These are phyloP conservation scores for Aaosphaeria arxii DNA, from an alignment of 2,329 filamentous ascomycete species.

Conservation along the genomic window DNA sequence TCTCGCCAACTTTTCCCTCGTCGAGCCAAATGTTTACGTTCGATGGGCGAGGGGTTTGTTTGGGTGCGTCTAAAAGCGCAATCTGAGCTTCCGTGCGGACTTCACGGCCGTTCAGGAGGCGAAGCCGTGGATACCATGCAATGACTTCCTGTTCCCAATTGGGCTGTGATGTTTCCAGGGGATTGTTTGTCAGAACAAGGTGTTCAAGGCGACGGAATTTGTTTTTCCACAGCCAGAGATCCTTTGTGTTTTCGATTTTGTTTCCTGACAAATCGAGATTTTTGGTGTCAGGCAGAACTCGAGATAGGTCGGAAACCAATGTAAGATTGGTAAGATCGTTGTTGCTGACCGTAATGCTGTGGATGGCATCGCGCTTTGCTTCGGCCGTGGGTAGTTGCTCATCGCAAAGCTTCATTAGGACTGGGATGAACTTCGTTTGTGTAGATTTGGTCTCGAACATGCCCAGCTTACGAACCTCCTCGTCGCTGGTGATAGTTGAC, in stretches of 20 bases:
- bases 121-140: slow-evolving; percentile 79
- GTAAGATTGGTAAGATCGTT: slow-evolving; percentile 74
- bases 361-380: slow-evolving; percentile 73
- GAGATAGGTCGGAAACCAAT: slow-evolving; percentile 71
- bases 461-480: slow-evolving; percentile 68
- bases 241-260: slow-evolving; percentile 65
- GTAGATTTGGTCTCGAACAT: slow-evolving; percentile 71
- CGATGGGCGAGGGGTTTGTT: slow-evolving; percentile 60
- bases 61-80: slow-evolving; percentile 27
- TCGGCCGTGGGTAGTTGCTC: slow-evolving; percentile 68
- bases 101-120: slow-evolving; percentile 70
- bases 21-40: slow-evolving; percentile 70
- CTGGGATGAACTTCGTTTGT: slow-evolving; percentile 85
- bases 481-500: slow-evolving; percentile 71
- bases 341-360: slow-evolving; percentile 76
- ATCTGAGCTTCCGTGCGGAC: slow-evolving; percentile 53
- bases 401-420: slow-evolving; percentile 83
- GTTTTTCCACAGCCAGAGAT: slow-evolving; percentile 71
- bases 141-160: slow-evolving; percentile 66
- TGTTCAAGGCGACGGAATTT: slow-evolving; percentile 79
- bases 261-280: slow-evolving; percentile 90
- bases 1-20: slow-evolving; percentile 69
- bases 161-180: slow-evolving; percentile 52
- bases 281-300: slow-evolving; percentile 79
- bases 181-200: slow-evolving; percentile 74